A percentile compares a stretch with the other conserved stretches of the same genome.
Conservation (phyloP, 768 basidiomycete species). For the Leccinum barrowsii region DNA sequence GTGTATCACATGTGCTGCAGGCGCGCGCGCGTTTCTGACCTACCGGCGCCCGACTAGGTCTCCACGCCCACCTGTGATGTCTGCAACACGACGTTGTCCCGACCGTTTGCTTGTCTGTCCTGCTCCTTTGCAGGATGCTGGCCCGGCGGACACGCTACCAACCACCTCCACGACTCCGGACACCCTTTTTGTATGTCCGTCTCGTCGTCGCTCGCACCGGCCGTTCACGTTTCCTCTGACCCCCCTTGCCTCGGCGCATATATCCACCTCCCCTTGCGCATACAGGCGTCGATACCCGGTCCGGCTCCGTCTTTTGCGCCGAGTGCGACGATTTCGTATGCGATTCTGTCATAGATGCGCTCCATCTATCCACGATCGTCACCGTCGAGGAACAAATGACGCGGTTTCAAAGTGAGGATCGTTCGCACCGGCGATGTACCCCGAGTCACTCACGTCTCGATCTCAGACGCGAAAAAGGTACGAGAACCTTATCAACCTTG, state of each 20-base stretch:
- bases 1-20: neutral
- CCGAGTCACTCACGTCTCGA: neutral
- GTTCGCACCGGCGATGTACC: neutral
- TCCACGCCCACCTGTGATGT: conserved; percentile 61
- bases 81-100: conserved; percentile 51
- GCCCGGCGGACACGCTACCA: conserved; percentile 51
- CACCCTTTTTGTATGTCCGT: conserved; percentile 64
- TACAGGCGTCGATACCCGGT: conserved; percentile 68
- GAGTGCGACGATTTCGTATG: conserved; percentile 76
- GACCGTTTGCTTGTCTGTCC: conserved; percentile 72
- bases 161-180: conserved; percentile 52
- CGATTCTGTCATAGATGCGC: conserved; percentile 46
- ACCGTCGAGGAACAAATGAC: conserved; percentile 59
- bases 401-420: conserved; percentile 45
- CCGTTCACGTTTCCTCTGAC: neutral
- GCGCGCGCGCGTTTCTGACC: neutral
- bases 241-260: neutral
- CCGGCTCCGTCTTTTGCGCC: conserved; percentile 72
- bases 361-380: conserved; percentile 43
- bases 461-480: conserved; percentile 35
- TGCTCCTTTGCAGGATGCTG: conserved; percentile 73
- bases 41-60: conserved; percentile 31
- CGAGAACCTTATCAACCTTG: conserved; percentile 51
- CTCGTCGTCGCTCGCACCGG: neutral
- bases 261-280: neutral